Percentiles rank a stretch among this genome's conserved stretches.
These are phyloP conservation scores for Dactylellina leptospora DNA, from an alignment of 2,329 filamentous ascomycete species.

Conservation along the genomic window DNA sequence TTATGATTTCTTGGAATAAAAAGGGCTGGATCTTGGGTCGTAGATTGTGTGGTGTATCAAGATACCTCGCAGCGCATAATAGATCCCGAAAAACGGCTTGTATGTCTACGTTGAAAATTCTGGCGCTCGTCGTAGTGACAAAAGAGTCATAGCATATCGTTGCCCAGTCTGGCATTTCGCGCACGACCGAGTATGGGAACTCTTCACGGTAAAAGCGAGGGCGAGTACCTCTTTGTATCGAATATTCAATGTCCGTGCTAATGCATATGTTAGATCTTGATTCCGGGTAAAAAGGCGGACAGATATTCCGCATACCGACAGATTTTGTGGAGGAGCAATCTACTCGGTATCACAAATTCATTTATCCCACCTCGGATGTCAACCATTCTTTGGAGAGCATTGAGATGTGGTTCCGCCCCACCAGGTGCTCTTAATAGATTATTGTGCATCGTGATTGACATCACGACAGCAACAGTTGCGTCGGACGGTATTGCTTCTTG, in stretches of 20 bases:
- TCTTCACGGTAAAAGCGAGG: conserved; percentile 42
- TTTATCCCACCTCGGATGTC: conserved; percentile 27
- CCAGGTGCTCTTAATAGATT: conserved; percentile 36
- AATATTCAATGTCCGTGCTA: conserved; percentile 45
- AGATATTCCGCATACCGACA: conserved; percentile 21
- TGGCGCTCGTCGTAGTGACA: conserved; percentile 13
- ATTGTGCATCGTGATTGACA: conserved; percentile 48
- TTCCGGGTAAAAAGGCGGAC: not conserved
- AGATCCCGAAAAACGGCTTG: conserved; percentile 29
- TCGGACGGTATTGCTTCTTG: conserved; percentile 13
- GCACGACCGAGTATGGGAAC: conserved; percentile 26
- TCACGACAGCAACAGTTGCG: conserved; percentile 37
- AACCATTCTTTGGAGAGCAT: conserved; percentile 32
- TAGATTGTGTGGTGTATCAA: not conserved
- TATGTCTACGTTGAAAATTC: conserved; percentile 5
- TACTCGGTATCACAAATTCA: not conserved
- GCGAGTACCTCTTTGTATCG: conserved; percentile 19
- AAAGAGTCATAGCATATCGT: conserved; percentile 10
- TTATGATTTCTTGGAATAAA: conserved; percentile 34
- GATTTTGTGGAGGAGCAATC: conserved; percentile 39
- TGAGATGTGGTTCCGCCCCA: conserved; percentile 27
- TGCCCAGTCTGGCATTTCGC: conserved; percentile 15
- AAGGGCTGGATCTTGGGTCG: conserved; percentile 12
- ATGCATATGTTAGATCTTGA: not conserved
- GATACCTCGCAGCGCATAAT: conserved; percentile 21